These are phyloP conservation scores for Ceratocystis lukuohia DNA, from an alignment of 2,329 filamentous ascomycete genomes.

Conservation along the genomic window DNA sequence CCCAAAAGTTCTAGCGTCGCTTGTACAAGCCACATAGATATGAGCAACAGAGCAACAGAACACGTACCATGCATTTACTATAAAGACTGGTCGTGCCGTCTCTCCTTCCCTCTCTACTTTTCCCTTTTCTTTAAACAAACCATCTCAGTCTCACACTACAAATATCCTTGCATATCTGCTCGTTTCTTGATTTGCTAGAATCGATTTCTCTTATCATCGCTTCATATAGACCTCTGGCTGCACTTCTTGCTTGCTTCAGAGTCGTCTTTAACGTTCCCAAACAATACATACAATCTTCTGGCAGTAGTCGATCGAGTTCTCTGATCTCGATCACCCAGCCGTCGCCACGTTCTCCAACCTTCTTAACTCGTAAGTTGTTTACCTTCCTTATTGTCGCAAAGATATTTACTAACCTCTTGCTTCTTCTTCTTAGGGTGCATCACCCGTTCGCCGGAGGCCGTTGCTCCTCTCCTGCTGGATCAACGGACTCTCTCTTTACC, in stretches of 20 bases:
- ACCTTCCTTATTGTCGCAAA: not conserved
- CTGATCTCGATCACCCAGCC: slow-evolving; percentile 18
- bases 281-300: not conserved
- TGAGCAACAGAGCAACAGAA: no score
- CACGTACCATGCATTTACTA: no score
- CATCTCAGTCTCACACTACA: slow-evolving; percentile 5
- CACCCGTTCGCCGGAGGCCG: slow-evolving; percentile 94
- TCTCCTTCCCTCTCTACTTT: not conserved
- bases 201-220: not conserved
- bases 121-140: not conserved
- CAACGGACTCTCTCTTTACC: slow-evolving; percentile 53
- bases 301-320: slow-evolving; percentile 17
- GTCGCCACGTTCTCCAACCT: slow-evolving; percentile 86
- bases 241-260: slow-evolving; percentile 10
- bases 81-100: no score
- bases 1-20: no score
- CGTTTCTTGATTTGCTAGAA: not conserved
- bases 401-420: not conserved
- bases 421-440: slow-evolving; percentile 51
- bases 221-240: slow-evolving; percentile 9
- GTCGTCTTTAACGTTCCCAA: slow-evolving; percentile 5
- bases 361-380: slow-evolving; percentile 71
- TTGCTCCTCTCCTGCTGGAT: slow-evolving; percentile 76
- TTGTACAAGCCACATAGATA: no score
- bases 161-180: not conserved